These are phyloP conservation scores for Pichia nakasei DNA, from an alignment of 805 yeast genomes.

Conservation along the genomic window DNA sequence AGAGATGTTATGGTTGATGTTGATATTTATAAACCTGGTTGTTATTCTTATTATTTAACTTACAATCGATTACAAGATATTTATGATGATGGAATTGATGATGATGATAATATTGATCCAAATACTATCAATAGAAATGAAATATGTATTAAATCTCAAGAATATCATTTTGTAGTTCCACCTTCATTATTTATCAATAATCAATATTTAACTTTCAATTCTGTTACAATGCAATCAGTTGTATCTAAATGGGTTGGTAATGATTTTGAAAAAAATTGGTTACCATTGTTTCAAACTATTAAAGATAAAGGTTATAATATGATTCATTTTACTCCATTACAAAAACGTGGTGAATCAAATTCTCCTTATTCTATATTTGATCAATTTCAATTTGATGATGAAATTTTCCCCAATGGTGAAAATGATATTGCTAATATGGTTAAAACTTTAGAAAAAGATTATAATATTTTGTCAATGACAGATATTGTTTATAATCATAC, in stretches of 20 bases:
- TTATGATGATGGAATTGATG: constrained; percentile 15
- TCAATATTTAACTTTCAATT: constrained; percentile 58
- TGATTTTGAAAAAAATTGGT: constrained; percentile 48
- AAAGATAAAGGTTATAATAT: constrained; percentile 80
- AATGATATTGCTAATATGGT: constrained; percentile 49
- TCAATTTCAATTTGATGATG: constrained; percentile 70
- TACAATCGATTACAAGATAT: constrained; percentile 30
- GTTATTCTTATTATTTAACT: constrained; percentile 64
- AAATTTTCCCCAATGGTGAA: constrained; percentile 44
- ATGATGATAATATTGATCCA: neutral
- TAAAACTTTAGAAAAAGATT: constrained; percentile 37
- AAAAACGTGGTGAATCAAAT: constrained; percentile 78
- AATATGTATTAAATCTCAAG: constrained; percentile 39
- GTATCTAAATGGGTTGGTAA: constrained; percentile 90
- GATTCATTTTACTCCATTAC: constrained; percentile 94
- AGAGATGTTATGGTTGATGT: constrained; percentile 54
- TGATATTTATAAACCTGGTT: constrained; percentile 63
- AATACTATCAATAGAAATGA: constrained; percentile 5
- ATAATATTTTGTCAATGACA: constrained; percentile 67
- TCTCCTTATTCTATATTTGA: constrained; percentile 92
- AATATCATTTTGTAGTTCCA: constrained; percentile 69
- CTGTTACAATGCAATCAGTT: constrained; percentile 74
- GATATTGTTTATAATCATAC: constrained; percentile 95
- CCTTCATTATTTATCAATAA: constrained; percentile 58
- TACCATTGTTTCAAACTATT: constrained; percentile 49